phyloP scores from a whole-genome alignment of 352 stramenopile genomes.

The Globisporangium recalcitrans region DNA sequence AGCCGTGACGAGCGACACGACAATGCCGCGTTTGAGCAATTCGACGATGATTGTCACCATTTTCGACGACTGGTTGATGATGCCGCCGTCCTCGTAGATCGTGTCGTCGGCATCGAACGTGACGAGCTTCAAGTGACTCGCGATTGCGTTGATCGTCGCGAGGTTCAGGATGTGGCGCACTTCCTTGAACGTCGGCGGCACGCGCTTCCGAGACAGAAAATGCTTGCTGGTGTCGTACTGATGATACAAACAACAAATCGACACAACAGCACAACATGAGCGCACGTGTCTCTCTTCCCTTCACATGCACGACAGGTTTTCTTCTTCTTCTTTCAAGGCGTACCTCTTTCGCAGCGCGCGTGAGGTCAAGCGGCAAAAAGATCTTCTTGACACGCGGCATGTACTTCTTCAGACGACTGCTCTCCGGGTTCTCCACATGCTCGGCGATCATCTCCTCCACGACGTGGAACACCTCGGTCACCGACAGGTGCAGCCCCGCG shows the following conservation, averaged over 20 bases:
- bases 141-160: conserved; percentile 68
- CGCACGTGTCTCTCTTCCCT: no score
- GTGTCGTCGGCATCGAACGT: conserved; percentile 86
- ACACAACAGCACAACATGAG: not conserved
- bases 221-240: conserved; percentile 71
- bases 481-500: conserved; percentile 51
- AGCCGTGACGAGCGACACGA: conserved; percentile 81
- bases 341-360: conserved; percentile 44
- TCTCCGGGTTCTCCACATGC: conserved; percentile 37
- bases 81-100: conserved; percentile 82
- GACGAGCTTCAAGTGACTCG: conserved; percentile 69
- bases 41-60: conserved; percentile 75
- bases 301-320: no score
- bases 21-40: conserved; percentile 57
- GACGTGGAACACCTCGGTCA: conserved; percentile 64
- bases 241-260: not conserved
- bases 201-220: conserved; percentile 70
- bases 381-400: conserved; percentile 60
- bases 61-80: conserved; percentile 50
- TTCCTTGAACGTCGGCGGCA: conserved; percentile 82
- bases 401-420: conserved; percentile 54
- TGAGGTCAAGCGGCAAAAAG: conserved; percentile 70
- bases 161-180: conserved; percentile 84
- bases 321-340: no score
- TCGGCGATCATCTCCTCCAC: conserved; percentile 76